Conservation (phyloP, 192 early-diverging fungal genomes). For the Funneliformis mosseae region DNA sequence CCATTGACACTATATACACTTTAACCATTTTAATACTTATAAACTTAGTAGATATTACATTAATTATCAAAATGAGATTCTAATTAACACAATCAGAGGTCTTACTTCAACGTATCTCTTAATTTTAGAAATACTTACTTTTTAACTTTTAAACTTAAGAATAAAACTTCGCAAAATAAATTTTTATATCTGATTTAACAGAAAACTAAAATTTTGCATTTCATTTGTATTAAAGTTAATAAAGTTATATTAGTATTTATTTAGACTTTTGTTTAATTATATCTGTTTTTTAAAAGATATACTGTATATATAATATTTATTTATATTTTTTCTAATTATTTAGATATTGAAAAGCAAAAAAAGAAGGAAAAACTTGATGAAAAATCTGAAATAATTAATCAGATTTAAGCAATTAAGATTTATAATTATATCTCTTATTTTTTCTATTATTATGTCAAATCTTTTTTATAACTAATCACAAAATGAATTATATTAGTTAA, state of each 20-base stretch:
- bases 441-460: slow-evolving; percentile 16
- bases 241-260: slow-evolving; percentile 49
- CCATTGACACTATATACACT: no score
- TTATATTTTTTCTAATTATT: background rate
- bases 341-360: slow-evolving; percentile 69
- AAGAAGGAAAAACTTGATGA: slow-evolving; percentile 69
- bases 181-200: no score
- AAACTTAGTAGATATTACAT: no score
- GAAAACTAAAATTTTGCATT: slow-evolving; percentile 50
- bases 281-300: background rate
- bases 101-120: no score
- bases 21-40: no score
- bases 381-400: slow-evolving; percentile 63
- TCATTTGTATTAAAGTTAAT: slow-evolving; percentile 45
- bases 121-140: no score
- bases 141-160: no score
- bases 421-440: background rate
- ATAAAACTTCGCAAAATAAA: no score
- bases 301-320: background rate
- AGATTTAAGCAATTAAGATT: slow-evolving; percentile 70
- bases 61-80: no score
- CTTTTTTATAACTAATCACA: background rate
- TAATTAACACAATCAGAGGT: no score
- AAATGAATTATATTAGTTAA: slow-evolving; percentile 38
- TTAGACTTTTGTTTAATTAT: background rate